A percentile compares a stretch with the other conserved stretches of the same genome.
Evolutionary conservation across 306 rosid species (phyloP).

Genomic region (Benincasa hispida): DNA sequence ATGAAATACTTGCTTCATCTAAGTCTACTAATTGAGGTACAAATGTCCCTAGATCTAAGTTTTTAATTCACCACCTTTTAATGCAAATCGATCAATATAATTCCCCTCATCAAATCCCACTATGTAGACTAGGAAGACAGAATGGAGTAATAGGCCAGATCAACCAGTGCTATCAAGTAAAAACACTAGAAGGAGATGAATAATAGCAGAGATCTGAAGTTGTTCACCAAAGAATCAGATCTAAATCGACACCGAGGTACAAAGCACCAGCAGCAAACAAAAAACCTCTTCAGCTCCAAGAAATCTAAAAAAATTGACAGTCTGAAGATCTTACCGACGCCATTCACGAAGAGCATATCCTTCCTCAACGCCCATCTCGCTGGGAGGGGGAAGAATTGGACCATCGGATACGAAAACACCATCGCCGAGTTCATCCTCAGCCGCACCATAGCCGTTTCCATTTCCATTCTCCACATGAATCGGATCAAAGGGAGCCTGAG

Average conservation of each 20-base stretch:
- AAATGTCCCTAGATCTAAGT: constrained; percentile 1
- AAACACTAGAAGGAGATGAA: not conserved
- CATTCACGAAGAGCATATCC: constrained; percentile 90
- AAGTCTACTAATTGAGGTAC: not conserved
- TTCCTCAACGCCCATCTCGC: constrained; percentile 77
- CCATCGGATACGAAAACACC: constrained; percentile 67
- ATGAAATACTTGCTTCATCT: not conserved
- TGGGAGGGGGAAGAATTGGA: constrained; percentile 77
- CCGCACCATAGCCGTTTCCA: constrained; percentile 38
- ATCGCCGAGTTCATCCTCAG: constrained; percentile 27
- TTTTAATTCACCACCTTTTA: not conserved
- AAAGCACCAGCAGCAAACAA: constrained; percentile 2
- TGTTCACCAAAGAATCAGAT: constrained; percentile 3
- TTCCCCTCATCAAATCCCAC: constrained; percentile 1
- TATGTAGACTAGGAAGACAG: not conserved
- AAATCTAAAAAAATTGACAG: not conserved
- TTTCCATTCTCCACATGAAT: constrained; percentile 57
- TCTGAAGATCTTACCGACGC: constrained; percentile 71
- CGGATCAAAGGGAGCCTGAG: constrained; percentile 64
- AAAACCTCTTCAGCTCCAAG: not conserved
- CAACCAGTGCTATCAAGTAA: not conserved
- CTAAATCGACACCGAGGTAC: not conserved
- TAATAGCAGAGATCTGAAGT: constrained; percentile 8
- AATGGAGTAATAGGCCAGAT: not conserved
- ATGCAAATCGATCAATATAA: not conserved